Base-by-base conservation (phyloP, 2,329 filamentous ascomycete genomes). In the Microsporum canis region DNA sequence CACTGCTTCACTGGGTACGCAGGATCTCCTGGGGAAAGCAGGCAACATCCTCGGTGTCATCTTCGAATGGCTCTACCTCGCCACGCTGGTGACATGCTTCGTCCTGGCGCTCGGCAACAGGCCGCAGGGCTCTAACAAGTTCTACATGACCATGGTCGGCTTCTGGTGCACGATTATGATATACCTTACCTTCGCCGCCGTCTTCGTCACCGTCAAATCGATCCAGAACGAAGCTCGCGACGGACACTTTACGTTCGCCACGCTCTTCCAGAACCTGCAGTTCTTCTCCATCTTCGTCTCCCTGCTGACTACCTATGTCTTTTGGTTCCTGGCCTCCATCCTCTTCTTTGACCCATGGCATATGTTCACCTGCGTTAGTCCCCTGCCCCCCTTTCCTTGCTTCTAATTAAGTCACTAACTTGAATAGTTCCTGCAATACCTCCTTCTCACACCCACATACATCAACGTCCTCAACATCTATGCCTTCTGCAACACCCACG, bases 401-500 rank as follows among this genome's bases (percentile, higher is more conserved):
- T 8, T 7, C 5, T 17, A 1, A 10, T 10, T 17, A 23, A 55
- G 10, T 3, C 12, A 36, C 51, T 55, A 36, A 55, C 1, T 10
- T 14, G n/a, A 12, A n/a, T 62, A 88, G 62, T 90, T 97, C 75
- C 74, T 91, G 57, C 94, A 97, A 82, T 99, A 99, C 74, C 85
- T 97, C 68, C 84, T 97, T 47, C 82, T 99, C 62, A 96, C 91
- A 0, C 94, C 94, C 0, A 96, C 91, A 0, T 99, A 96, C 77
- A 95, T 95, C 78, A 99, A 97, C 76, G 91, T 97, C 62, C 85
- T 99, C 69, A 99, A 97, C 79, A 94, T 99, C 61, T 99, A 97
- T 76, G 92, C 92, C 63, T 99, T 99, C 77, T 97, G 91, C 77
- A 96, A 96, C 76, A 96, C 91, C 31, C 91, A 96, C 80, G 91